Evolutionary conservation across 116 monocot genomes (phyloP).

Genomic region (Posidonia oceanica): DNA sequence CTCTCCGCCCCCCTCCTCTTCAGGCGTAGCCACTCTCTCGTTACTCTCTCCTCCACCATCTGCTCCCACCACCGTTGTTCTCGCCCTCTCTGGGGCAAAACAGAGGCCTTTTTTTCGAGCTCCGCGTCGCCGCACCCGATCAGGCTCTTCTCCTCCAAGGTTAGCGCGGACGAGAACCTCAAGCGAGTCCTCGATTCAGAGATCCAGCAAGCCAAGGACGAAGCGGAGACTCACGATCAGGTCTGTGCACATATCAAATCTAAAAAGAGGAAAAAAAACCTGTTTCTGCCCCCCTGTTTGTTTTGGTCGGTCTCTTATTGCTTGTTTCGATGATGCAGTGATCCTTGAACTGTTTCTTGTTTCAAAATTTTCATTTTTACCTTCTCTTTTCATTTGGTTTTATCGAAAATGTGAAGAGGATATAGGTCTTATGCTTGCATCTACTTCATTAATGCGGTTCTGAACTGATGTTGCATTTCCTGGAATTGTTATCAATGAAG

Average conservation of each 20-base stretch:
- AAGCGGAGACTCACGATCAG: slow-evolving; percentile 1
- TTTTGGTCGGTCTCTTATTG: neutral
- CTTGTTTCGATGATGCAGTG: too few relatives aligned
- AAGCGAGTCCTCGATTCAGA: slow-evolving; percentile 27
- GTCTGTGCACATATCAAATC: neutral
- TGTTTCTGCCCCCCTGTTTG: neutral
- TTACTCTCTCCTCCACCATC: neutral
- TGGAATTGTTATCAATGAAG: too few relatives aligned
- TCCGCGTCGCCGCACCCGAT: neutral
- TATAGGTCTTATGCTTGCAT: too few relatives aligned
- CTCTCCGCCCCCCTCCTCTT: neutral
- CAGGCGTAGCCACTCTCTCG: neutral
- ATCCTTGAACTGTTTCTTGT: too few relatives aligned
- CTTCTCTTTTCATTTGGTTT: too few relatives aligned
- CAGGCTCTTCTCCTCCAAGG: slow-evolving; percentile 15
- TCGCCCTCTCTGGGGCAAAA: neutral
- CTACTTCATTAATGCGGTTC: too few relatives aligned
- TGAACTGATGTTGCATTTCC: too few relatives aligned
- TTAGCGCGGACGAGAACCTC: slow-evolving; percentile 26
- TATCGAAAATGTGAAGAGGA: too few relatives aligned
- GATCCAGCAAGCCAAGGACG: slow-evolving; percentile 19
- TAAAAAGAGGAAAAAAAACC: neutral
- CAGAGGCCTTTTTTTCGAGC: neutral
- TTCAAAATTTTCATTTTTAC: too few relatives aligned
- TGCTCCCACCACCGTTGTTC: neutral